Base-by-base conservation (phyloP, 257 asterid genomes). In the Capsicum baccatum region DNA sequence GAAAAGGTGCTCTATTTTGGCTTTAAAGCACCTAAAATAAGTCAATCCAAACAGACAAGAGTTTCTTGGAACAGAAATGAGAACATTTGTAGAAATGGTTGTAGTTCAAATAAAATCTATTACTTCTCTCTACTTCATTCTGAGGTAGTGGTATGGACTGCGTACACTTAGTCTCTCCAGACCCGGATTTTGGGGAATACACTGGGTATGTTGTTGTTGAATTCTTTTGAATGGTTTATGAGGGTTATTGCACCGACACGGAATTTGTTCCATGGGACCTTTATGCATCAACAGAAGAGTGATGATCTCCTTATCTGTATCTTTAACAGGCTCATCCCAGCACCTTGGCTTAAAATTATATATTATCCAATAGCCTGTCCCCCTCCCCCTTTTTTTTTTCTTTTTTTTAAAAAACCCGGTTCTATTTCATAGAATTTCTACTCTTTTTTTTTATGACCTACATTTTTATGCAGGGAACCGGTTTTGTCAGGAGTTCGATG, bases 401-500 rank as follows among this genome's bases (percentile, higher is more conserved):
- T 55, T 3, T 79, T 57, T 68, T 68, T 69, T 3, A 19, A 73
- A n/a, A 10, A 1, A 50, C 19, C 15, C n/a, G 81, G 35, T 58
- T 78, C 48, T 14, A 21, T 78, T 78, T 76, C 42, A 39, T 54
- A 13, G 42, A 5, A 4, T 35, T 54, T 83, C 52, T 81, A 8
- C 57, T 57, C 54, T 26, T 1, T 57, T 68, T 21, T 81, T 44
- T 21, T 16, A 37, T 68, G 80, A 37, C 62, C 26, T 67, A 16
- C 14, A 19, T 17, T 21, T 62, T 47, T 81, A 21, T 83, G 88
- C 92, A 94, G 99, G 94, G 97, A 91, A 89, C 93, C 85, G 79
- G 89, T 91, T 60, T 44, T 84, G 64, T 37, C 83, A 68, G 98
- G 99, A 79, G 93, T 88, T 88, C 99, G 98, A 66, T 88, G 87